phyloP scores from a whole-genome alignment of 2,329 filamentous ascomycete genomes.

The Clonostachys solani region DNA sequence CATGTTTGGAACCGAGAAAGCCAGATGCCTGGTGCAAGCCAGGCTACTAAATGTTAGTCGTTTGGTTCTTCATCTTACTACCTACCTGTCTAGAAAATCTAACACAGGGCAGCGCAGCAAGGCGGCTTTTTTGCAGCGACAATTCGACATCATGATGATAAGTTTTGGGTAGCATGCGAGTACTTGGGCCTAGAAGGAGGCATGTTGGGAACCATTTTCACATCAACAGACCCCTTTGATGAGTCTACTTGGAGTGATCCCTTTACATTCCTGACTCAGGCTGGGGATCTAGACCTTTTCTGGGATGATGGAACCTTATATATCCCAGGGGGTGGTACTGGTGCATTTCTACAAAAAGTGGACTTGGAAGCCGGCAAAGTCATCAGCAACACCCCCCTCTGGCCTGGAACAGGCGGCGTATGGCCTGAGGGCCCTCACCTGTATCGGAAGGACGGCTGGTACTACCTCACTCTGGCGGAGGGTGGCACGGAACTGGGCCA shows the following conservation, averaged over 20 bases:
- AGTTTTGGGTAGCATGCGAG: conserved; percentile 34
- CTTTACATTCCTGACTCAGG: conserved; percentile 8
- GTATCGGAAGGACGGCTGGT: conserved; percentile 33
- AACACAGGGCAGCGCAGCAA: conserved; percentile 5
- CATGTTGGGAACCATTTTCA: conserved; percentile 35
- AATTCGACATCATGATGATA: conserved; percentile 30
- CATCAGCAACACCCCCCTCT: conserved; percentile 21
- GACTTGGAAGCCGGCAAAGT: conserved; percentile 26
- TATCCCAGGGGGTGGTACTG: conserved; percentile 8
- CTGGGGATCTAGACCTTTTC: conserved; percentile 9
- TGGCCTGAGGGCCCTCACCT: conserved; percentile 39
- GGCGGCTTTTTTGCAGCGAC: conserved; percentile 43
- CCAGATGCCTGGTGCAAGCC: conserved; percentile 32
- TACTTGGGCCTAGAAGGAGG: conserved; percentile 5
- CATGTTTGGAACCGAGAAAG: conserved; percentile 21
- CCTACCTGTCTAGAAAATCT: conserved; percentile 15
- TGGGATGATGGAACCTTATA: conserved; percentile 18
- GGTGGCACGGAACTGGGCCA: conserved; percentile 38
- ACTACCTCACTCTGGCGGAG: conserved; percentile 44
- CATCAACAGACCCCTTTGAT: conserved; percentile 29
- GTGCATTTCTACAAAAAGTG: conserved; percentile 16
- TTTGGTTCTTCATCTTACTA: conserved; percentile 7
- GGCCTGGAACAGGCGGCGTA: conserved; percentile 36
- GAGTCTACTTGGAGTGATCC: conserved; percentile 32
- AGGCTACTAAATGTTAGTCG: too few relatives aligned